These are phyloP conservation scores for Annulohypoxylon nitens DNA, from an alignment of 495 filamentous ascomycete genomes.

Conservation along the genomic window DNA sequence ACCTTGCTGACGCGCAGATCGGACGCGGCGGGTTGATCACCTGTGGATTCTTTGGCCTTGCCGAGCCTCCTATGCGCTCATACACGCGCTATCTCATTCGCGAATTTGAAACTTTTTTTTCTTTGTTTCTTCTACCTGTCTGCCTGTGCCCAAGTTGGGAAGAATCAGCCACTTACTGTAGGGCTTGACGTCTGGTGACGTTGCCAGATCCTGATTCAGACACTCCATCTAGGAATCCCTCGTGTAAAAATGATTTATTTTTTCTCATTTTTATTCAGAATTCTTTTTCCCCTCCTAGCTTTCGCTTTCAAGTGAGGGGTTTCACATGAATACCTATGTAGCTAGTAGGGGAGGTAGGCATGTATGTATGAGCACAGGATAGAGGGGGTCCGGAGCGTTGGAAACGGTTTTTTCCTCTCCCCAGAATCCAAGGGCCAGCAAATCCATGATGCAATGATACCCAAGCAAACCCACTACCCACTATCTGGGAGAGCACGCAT, in stretches of 20 bases:
- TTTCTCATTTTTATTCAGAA: not conserved
- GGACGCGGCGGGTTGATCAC: slow-evolving; percentile 43
- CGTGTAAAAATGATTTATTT: slow-evolving; percentile 12
- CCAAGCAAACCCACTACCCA: slow-evolving; percentile 32
- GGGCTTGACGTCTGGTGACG: slow-evolving; percentile 36
- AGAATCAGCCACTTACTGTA: slow-evolving; percentile 37
- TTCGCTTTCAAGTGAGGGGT: slow-evolving; percentile 3
- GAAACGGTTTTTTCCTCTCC: slow-evolving; percentile 23
- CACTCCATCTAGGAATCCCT: slow-evolving; percentile 18
- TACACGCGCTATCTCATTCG: slow-evolving; percentile 20
- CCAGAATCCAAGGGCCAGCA: slow-evolving; percentile 19
- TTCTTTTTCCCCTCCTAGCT: slow-evolving; percentile 4
- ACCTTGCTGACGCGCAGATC: slow-evolving; percentile 44
- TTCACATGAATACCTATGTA: slow-evolving; percentile 11
- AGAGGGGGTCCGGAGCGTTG: slow-evolving; percentile 29
- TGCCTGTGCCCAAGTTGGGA: slow-evolving; percentile 28
- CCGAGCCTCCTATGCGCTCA: slow-evolving; percentile 45
- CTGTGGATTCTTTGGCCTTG: slow-evolving; percentile 40
- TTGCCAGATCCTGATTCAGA: not conserved
- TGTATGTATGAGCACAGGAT: not conserved
- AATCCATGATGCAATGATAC: slow-evolving; percentile 48
- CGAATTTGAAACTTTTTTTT: slow-evolving; percentile 15
- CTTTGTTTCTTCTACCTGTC: not conserved
- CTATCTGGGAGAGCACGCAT: slow-evolving; percentile 13
- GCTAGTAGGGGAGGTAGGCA: no score